Conservation (phyloP, 2,329 filamentous ascomycete genomes). For the Talaromyces marneffei region DNA sequence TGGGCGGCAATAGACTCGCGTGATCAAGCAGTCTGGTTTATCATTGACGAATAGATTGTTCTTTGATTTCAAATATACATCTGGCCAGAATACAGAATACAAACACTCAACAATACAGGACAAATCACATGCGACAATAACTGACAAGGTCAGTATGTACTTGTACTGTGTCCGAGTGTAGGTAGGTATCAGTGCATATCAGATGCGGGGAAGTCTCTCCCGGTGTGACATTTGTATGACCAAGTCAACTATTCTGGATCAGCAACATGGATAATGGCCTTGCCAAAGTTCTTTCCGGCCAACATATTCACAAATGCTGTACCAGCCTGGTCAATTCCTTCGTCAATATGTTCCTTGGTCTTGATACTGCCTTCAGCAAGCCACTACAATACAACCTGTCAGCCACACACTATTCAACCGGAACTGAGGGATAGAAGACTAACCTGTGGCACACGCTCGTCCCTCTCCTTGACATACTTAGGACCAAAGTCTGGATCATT, state of each 20-base stretch:
- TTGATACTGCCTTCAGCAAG: slow-evolving; percentile 71
- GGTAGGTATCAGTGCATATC: slow-evolving; percentile 2
- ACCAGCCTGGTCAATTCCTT: slow-evolving; percentile 70
- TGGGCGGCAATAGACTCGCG: no score
- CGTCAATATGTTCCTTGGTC: slow-evolving; percentile 60
- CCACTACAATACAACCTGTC: slow-evolving; percentile 52
- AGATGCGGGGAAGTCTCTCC: slow-evolving; percentile 5
- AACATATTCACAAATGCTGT: slow-evolving; percentile 72
- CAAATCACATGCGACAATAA: neutral
- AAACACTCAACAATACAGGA: neutral
- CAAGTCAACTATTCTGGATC: slow-evolving; percentile 8
- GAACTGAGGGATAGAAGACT: neutral
- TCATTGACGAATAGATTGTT: neutral
- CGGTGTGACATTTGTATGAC: neutral
- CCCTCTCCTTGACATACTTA: slow-evolving; percentile 45
- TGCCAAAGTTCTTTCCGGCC: slow-evolving; percentile 76
- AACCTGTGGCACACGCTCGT: slow-evolving; percentile 10
- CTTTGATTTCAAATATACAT: neutral
- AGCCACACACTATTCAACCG: neutral
- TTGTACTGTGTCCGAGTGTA: neutral
- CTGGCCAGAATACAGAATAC: neutral
- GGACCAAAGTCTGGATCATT: slow-evolving; percentile 60
- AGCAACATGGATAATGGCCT: slow-evolving; percentile 63
- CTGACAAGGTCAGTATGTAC: neutral
- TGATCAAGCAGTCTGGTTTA: neutral